Conservation (phyloP, 805 yeast genomes). For the Saccharomyces eubayanus region DNA sequence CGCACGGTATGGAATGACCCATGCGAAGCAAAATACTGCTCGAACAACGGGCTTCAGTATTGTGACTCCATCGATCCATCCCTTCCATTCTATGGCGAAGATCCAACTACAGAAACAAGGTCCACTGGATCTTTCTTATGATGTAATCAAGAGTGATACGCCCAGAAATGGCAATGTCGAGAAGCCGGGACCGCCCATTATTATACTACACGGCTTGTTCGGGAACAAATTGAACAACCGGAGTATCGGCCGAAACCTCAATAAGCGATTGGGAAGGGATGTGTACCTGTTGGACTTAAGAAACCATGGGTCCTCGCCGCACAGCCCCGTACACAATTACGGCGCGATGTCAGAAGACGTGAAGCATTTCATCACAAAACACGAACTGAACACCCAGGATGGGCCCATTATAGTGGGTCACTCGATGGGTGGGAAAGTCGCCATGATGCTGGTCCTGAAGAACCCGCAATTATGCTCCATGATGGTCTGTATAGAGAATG, state of each 20-base stretch:
- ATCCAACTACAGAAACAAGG: constrained; percentile 30
- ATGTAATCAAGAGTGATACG: constrained; percentile 34
- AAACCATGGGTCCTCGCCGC: constrained; percentile 92
- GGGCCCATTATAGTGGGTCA: constrained; percentile 65
- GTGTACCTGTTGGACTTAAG: constrained; percentile 70
- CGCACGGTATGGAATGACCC: constrained; percentile 17
- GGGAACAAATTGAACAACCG: constrained; percentile 80
- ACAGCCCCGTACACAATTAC: constrained; percentile 60
- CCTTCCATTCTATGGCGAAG: constrained; percentile 14
- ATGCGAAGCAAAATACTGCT: constrained; percentile 21
- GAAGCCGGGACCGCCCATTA: constrained; percentile 45
- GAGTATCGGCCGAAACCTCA: constrained; percentile 58
- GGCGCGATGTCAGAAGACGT: constrained; percentile 80
- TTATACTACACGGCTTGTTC: constrained; percentile 82
- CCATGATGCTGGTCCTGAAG: constrained; percentile 75
- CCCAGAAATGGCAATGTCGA: constrained; percentile 13
- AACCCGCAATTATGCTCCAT: constrained; percentile 53
- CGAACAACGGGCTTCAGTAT: constrained; percentile 7
- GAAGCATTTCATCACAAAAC: constrained; percentile 53
- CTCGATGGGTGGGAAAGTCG: constrained; percentile 92
- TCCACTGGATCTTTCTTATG: constrained; percentile 51
- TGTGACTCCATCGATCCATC: background rate
- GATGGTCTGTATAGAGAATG: constrained; percentile 78
- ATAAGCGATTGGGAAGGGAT: constrained; percentile 42
- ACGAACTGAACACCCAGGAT: constrained; percentile 28